Evolutionary conservation across 768 basidiomycete species (phyloP).

Genomic region (Termitomyces sp.): DNA sequence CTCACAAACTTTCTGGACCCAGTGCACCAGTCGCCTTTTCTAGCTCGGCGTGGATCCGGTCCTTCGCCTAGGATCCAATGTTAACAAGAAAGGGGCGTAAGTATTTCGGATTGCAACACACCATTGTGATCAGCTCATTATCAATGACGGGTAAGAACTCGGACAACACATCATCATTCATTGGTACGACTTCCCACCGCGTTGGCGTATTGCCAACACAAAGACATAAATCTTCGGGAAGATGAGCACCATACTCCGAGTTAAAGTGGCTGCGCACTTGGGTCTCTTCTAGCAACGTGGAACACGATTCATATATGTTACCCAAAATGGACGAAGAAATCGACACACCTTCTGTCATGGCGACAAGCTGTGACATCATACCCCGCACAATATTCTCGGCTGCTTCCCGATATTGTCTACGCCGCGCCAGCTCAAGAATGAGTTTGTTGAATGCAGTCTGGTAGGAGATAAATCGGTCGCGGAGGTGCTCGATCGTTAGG

Average conservation of each 20-base stretch:
- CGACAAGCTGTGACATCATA: constrained; percentile 59
- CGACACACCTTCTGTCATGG: constrained; percentile 58
- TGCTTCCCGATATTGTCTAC: constrained; percentile 60
- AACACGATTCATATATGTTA: not conserved
- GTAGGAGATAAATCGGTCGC: constrained; percentile 63
- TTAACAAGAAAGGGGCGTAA: not conserved
- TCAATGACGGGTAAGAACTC: constrained; percentile 64
- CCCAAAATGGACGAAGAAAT: not conserved
- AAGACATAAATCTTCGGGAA: constrained; percentile 78
- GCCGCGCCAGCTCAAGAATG: constrained; percentile 65
- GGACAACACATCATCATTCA: constrained; percentile 38
- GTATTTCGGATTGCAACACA: not conserved
- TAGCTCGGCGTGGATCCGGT: constrained; percentile 10
- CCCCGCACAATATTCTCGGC: constrained; percentile 59
- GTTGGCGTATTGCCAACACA: constrained; percentile 73
- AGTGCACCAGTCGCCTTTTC: constrained; percentile 5
- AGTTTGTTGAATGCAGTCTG: constrained; percentile 71
- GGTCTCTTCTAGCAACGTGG: constrained; percentile 52
- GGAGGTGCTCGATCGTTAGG: constrained; percentile 55
- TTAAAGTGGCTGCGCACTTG: constrained; percentile 64
- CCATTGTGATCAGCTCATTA: constrained; percentile 52
- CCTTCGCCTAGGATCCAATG: constrained; percentile 3
- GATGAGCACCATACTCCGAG: constrained; percentile 61
- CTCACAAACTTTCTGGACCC: constrained; percentile 6
- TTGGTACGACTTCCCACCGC: constrained; percentile 62